Conservation (phyloP, 805 yeast species). For the Saccharomyces jurei region DNA sequence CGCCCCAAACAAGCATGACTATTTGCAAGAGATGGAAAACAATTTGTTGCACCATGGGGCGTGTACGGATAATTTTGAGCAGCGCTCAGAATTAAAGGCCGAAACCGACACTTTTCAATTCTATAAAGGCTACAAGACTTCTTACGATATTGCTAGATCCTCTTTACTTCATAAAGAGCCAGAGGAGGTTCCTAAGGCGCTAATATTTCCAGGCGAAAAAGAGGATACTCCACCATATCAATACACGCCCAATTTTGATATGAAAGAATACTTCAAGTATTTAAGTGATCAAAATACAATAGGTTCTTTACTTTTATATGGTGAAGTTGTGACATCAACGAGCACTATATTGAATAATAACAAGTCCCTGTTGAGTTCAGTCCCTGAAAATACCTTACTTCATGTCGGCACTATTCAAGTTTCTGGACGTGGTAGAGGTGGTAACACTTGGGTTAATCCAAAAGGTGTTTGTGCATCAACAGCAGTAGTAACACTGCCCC, state of each 20-base stretch:
- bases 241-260: conserved; percentile 67
- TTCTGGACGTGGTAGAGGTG: conserved; percentile 90
- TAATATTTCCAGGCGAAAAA: conserved; percentile 35
- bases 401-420: conserved; percentile 73
- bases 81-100: conserved; percentile 38
- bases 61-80: conserved; percentile 31
- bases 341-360: conserved; percentile 71
- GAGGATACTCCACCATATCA: conserved; percentile 42
- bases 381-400: conserved; percentile 29
- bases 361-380: conserved; percentile 44
- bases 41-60: conserved; percentile 6
- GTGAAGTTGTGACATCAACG: conserved; percentile 88
- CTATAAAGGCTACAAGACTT: conserved; percentile 15
- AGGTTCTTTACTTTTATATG: conserved; percentile 65
- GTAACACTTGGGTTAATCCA: conserved; percentile 93
- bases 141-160: conserved; percentile 8
- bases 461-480: conserved; percentile 84
- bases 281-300: conserved; percentile 32
- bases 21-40: conserved; percentile 10
- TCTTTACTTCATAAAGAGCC: conserved; percentile 39
- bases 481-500: conserved; percentile 47
- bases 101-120: conserved; percentile 20
- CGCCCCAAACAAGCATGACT: conserved; percentile 6
- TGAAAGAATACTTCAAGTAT: conserved; percentile 42
- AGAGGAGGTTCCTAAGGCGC: conserved; percentile 46